Base-by-base conservation (phyloP, 2,329 filamentous ascomycete genomes). In the Huntiella decipiens region DNA sequence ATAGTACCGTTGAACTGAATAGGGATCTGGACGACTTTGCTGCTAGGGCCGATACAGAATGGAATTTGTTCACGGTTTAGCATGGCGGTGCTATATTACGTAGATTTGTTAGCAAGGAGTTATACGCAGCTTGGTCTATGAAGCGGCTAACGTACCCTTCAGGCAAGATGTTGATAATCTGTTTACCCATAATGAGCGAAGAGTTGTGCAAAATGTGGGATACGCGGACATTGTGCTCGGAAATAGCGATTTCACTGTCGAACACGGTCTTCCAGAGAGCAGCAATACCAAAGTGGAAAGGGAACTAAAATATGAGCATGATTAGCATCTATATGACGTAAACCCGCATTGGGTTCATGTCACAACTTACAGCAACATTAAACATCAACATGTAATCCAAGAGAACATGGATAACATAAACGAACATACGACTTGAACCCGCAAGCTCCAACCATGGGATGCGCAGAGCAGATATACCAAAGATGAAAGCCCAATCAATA, bases 391-490 rank as follows among this genome's bases (percentile, higher is more conserved):
- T 78, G 54, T 78, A 81, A 64, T 95, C 85, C 44, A 82, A 61
- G 2, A 81, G 57, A 2, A 79, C 71, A 59, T 95, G 86, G 3
- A 70, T 53, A 40, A 82, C 60, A 56, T 91, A 92, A 16, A 87
- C 63, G 31, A 73, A 66, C 37, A 81, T 71, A 45, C 83, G 80
- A 1, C 77, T 77, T 33, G 74, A 71, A 56, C 83, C 82, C 38
- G 83, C 84, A 66, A 88, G 84, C 66, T 96, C 86, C 49, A 98
- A 68, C 92, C 91, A 98, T 49, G 91, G 91, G 70, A 98, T 94
- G 59, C 83, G 77, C 55, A 98, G 62, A 53, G 82, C 74, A 13
- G 92, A 88, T 45, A 98, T 65, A 5, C 82, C 82, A 59, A 92
- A 94, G 52, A 96, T 68, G 60, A 87, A 95, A 17, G 80, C 62